These are phyloP conservation scores for Rhizopogon vinicolor DNA, from an alignment of 768 basidiomycete species.

Conservation along the genomic window DNA sequence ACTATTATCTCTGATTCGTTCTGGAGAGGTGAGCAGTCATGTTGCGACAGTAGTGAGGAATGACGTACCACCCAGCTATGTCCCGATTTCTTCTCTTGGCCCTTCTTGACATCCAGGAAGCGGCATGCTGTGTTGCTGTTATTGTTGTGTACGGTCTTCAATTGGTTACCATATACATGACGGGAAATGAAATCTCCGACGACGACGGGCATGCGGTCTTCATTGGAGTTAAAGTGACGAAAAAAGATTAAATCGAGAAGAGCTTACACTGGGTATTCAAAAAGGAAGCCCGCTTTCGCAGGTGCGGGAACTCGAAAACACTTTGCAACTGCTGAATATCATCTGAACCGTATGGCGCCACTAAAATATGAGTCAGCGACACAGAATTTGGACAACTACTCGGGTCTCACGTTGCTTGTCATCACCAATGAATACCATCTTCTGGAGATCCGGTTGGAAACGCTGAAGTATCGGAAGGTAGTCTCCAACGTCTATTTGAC, in stretches of 20 bases:
- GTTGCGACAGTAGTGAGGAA: neutral
- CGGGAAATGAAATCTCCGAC: slow-evolving; percentile 69
- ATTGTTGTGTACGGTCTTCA: slow-evolving; percentile 51
- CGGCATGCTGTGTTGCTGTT: slow-evolving; percentile 27
- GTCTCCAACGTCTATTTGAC: slow-evolving; percentile 37
- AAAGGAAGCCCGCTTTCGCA: slow-evolving; percentile 43
- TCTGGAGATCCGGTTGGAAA: slow-evolving; percentile 7
- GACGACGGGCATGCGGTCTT: slow-evolving; percentile 80
- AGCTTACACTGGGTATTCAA: slow-evolving; percentile 70
- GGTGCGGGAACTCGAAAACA: slow-evolving; percentile 68
- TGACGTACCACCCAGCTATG: slow-evolving; percentile 26
- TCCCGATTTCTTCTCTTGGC: slow-evolving; percentile 21
- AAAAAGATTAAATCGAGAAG: neutral
- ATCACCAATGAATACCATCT: too few relatives aligned
- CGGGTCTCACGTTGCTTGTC: slow-evolving; percentile 28
- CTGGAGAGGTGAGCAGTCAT: slow-evolving; percentile 27
- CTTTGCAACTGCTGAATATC: slow-evolving; percentile 60
- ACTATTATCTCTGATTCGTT: slow-evolving; percentile 52
- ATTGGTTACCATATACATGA: slow-evolving; percentile 53
- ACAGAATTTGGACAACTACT: neutral
- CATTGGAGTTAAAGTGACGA: slow-evolving; percentile 4
- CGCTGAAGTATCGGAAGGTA: slow-evolving; percentile 32
- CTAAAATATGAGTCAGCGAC: slow-evolving; percentile 30
- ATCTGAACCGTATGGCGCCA: slow-evolving; percentile 77
- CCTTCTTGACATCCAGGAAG: slow-evolving; percentile 35